Evolutionary conservation across 176 grass and related monocot genomes (phyloP), one percentile per base, ranked within the genome.

Genomic region (Puccinellia tenuiflora): DNA sequence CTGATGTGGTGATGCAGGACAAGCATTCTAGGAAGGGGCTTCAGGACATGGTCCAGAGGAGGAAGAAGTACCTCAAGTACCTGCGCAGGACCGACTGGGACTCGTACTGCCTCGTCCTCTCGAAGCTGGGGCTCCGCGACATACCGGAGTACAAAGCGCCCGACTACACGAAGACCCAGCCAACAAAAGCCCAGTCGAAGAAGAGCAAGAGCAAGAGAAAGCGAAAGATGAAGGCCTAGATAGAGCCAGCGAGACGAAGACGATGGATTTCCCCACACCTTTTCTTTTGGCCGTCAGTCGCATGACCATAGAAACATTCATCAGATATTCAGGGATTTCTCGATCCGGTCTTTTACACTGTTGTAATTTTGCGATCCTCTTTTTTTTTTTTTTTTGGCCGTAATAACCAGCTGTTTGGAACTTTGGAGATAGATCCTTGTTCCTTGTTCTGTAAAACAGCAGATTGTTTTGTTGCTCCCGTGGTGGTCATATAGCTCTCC

Each of bases 1-100:
- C 0, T 31, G 1, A 30, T 68, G 14, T 1, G 50, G 18, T 25
- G 29, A 38, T 66, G 10, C 79, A 99, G 96, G 96, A 99, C 78
- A 99, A 95, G 76, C 96, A 98, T 83, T 98, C 96, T 1, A 88
- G 77, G 69, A 98, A 95, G 80, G 96, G 96, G 37, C 91, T 98
- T 37, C 86, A 88, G 73, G 89, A 95, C 66, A 98, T 98, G 96
- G 90, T 98, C 81, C 93, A 98, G 51, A 92, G 80, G 55, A 95
- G 96, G 80, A 98, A 95, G 89, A 95, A 98, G 38, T 88, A 90
- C 79, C 89, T 98, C 54, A 95, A 92, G 51, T 98, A 98, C 86
- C 84, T 98, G 37, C 86, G 91, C 48, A 85, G 87, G 77, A 98
- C 96, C 24, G 96, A 98, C 81, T 98, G 93, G 96, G 93, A 95